Percentiles rank a stretch among this genome's conserved stretches.
phyloP scores from a whole-genome alignment of 495 filamentous ascomycete species.

The Trichocladium uniseriatum region DNA sequence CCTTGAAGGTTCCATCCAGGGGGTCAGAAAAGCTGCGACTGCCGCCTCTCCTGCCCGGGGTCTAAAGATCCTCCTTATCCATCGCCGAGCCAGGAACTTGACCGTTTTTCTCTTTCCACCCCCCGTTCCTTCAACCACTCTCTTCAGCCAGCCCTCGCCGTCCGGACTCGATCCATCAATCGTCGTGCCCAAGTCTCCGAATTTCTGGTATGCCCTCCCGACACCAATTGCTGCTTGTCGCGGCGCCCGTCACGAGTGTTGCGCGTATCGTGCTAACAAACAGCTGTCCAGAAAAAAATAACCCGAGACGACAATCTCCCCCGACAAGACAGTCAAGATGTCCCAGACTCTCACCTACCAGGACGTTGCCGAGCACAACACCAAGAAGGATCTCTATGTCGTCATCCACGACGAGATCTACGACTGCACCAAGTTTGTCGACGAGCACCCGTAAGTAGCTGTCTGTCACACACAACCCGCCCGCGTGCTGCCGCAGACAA shows the following conservation, averaged over 20 bases:
- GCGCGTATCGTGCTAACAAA: conserved; percentile 9
- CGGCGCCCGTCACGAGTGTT: background rate
- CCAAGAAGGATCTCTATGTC: conserved; percentile 91
- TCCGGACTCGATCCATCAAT: background rate
- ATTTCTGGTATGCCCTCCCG: background rate
- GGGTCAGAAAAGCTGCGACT: conserved; percentile 1
- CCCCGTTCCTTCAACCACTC: conserved; percentile 8
- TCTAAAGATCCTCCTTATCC: conserved; percentile 8
- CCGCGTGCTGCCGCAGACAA: background rate
- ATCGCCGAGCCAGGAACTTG: conserved; percentile 6
- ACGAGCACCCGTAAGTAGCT: conserved; percentile 90
- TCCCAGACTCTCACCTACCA: conserved; percentile 70
- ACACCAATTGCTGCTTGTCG: background rate
- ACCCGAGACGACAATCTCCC: conserved; percentile 7
- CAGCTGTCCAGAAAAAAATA: conserved; percentile 17
- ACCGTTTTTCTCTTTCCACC: conserved; percentile 4
- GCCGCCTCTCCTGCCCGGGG: conserved; percentile 6
- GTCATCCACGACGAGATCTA: conserved; percentile 97
- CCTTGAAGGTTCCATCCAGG: background rate
- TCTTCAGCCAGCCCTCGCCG: conserved; percentile 4
- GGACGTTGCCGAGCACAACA: conserved; percentile 78
- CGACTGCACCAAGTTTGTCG: conserved; percentile 76
- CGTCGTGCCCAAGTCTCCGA: conserved; percentile 11
- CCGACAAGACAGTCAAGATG: conserved; percentile 43
- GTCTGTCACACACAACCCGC: conserved; percentile 19